A percentile compares a stretch with the other conserved stretches of the same genome.
Evolutionary conservation across 257 asterid genomes (phyloP).

Genomic region (Penstemon barbatus): DNA sequence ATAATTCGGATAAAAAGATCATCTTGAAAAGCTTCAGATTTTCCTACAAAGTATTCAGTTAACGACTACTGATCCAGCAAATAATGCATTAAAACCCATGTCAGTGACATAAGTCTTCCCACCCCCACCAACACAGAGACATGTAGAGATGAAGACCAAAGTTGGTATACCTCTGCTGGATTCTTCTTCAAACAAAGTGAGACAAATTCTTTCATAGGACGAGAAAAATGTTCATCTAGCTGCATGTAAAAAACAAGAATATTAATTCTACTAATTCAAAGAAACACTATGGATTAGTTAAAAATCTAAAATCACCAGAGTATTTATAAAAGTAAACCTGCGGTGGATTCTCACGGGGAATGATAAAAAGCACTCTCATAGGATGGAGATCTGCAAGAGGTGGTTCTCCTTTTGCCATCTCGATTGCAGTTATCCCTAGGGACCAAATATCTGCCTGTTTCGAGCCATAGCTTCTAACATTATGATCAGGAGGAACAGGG

Average conservation of each 20-base stretch:
- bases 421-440: conserved; percentile 93
- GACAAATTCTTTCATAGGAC: conserved; percentile 89
- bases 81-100: not conserved
- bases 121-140: conserved; percentile 23
- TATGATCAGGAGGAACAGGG: not conserved
- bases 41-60: not conserved
- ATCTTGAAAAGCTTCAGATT: not conserved
- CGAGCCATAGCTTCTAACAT: conserved; percentile 29
- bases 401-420: conserved; percentile 99
- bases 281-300: conserved; percentile 15
- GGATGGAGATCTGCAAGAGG: conserved; percentile 99
- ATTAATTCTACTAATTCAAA: conserved; percentile 25
- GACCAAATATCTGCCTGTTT: conserved; percentile 99
- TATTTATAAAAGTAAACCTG: conserved; percentile 57
- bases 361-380: conserved; percentile 98
- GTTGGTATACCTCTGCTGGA: conserved; percentile 75
- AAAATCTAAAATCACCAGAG: conserved; percentile 15
- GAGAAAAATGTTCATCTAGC: conserved; percentile 98
- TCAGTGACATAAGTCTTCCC: conserved; percentile 9
- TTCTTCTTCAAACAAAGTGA: conserved; percentile 85
- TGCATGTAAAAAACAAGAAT: conserved; percentile 44
- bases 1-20: not conserved
- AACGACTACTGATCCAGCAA: not conserved
- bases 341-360: conserved; percentile 99
- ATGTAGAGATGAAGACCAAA: conserved; percentile 20